Evolutionary conservation across 768 basidiomycete species (phyloP), one percentile per base, ranked within the genome.

Genomic region (Tulasnella sp.): DNA sequence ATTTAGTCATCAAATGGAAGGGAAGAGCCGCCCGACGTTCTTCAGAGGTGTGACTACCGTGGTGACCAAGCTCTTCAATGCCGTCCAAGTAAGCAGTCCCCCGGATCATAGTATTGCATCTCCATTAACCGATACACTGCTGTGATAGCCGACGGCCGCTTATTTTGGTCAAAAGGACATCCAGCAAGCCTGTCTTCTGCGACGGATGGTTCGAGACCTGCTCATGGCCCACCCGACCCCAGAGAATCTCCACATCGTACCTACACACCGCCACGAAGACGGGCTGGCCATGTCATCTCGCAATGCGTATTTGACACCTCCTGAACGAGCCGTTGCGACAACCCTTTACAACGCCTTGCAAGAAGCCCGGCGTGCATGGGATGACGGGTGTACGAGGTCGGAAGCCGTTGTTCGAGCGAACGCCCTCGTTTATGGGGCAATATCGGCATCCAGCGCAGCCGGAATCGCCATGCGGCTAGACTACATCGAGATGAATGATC

Each of bases 81-180:
- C 91, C 72, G 90, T 98, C 58, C 91, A 97, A 88, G 96, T 95
- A 78, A 74, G 90, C 84, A 50, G 20, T n/a, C n/a, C n/a, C 54
- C 12, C n/a, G 60, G 31, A 64, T 16, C 42, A 77, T 58, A 18
- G 42, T 34, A 4, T 14, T 58, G 37, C 31, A 37, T 74, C 12
- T 54, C 40, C 22, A 18, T 50, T 48, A 20, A 75, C 73, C 7
- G 40, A 42, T 1, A 5, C 6, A 12, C 41, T 41, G 16, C 20
- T 80, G 28, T 40, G 31, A 44, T 85, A 97, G 96, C 97, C 97
- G 7, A 94, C 94, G 72, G 91, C 92, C 82, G 92, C 94, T 31
- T 98, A 99, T 86, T 98, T 99, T 82, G 97, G 98, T 1, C 97
- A 99, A 86, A 99, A 99, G 85, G 97, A 99, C 85, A 98, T 99